Conservation (phyloP, 1,139 yeast genomes). For the Zygoascus hellenicus region DNA sequence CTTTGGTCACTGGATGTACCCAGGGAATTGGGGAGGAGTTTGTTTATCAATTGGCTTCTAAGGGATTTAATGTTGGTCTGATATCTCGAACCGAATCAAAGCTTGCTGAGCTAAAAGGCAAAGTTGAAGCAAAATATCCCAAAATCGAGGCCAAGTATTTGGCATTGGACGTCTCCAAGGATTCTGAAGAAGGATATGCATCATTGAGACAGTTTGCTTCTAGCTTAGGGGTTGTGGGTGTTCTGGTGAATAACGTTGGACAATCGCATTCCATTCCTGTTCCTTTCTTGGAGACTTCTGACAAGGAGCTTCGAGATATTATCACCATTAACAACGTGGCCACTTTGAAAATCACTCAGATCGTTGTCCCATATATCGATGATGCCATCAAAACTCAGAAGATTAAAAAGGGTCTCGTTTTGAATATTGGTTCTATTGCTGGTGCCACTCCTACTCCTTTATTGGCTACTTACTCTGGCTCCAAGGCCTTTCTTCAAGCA, state of each 20-base stretch:
- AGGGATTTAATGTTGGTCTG: slow-evolving; percentile 76
- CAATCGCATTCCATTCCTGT: slow-evolving; percentile 93
- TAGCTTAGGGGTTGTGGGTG: slow-evolving; percentile 48
- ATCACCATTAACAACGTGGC: slow-evolving; percentile 81
- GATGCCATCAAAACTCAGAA: slow-evolving; percentile 37
- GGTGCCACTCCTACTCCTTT: slow-evolving; percentile 90
- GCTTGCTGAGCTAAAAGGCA: slow-evolving; percentile 60
- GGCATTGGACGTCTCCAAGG: slow-evolving; percentile 72
- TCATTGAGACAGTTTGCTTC: slow-evolving; percentile 45
- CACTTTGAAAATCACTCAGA: slow-evolving; percentile 76
- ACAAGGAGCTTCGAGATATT: slow-evolving; percentile 67
- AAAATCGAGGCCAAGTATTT: slow-evolving; percentile 59
- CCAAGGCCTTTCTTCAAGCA: slow-evolving; percentile 87
- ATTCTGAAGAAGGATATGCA: slow-evolving; percentile 49
- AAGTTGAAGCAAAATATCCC: slow-evolving; percentile 48
- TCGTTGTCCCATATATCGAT: slow-evolving; percentile 62
- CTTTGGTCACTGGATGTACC: slow-evolving; percentile 93
- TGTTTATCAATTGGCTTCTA: slow-evolving; percentile 75
- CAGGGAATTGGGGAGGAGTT: slow-evolving; percentile 97
- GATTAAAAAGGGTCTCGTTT: slow-evolving; percentile 54
- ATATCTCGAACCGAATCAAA: slow-evolving; percentile 81
- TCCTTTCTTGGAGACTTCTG: slow-evolving; percentile 76
- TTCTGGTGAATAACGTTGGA: slow-evolving; percentile 89
- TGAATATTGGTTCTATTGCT: slow-evolving; percentile 96
- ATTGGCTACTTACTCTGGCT: slow-evolving; percentile 91